Evolutionary conservation across 1,139 yeast genomes (phyloP), one percentile per base, ranked within the genome.

Genomic region (Scheffersomyces parashehatae): DNA sequence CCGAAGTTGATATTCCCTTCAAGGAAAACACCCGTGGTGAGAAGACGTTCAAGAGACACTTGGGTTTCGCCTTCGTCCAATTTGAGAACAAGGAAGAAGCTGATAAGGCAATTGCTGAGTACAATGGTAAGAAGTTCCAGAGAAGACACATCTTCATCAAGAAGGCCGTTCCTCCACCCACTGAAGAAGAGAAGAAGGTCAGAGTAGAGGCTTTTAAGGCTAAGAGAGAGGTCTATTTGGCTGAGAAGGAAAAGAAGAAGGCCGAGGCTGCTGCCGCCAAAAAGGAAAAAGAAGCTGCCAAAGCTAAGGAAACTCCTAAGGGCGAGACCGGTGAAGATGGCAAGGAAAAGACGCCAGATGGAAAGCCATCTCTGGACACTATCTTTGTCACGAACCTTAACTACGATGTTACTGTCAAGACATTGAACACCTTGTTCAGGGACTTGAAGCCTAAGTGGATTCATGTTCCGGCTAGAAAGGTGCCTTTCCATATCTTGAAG

Each of bases 341-440:
- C 31, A 51, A 65, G 47, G 48, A 49, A 35, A 61, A 64, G 50
- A 54, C 58, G 47, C 67, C 83, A n/a, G 80, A 79, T 51, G 87
- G 87, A 28, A 66, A 65, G 38, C 39, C 39, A 13, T 81, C 87
- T 1, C 63, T 58, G 35, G 77, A 75, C 48, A 82, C 87, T 6
- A 65, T 82, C 28, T 81, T 81, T 60, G 67, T 83, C 53, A 80
- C 83, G 47, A 82, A 81, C 55, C 69, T 82, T 56, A 82, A 78
- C 52, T 76, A 74, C 54, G 68, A 67, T 45, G 76, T 72, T 13
- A 73, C 70, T 43, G 67, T 69, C 32, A 69, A 73, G 42, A 73
- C 74, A 33, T 65, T 83, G 53, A 65, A 58, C 44, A 67, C 63
- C 28, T 66, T 75, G 47, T 75, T 82, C 58, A 65, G 68, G 46